Base-by-base conservation (phyloP, 202 grass and related monocot species). In the Bolboschoenoplectus hybrid region DNA sequence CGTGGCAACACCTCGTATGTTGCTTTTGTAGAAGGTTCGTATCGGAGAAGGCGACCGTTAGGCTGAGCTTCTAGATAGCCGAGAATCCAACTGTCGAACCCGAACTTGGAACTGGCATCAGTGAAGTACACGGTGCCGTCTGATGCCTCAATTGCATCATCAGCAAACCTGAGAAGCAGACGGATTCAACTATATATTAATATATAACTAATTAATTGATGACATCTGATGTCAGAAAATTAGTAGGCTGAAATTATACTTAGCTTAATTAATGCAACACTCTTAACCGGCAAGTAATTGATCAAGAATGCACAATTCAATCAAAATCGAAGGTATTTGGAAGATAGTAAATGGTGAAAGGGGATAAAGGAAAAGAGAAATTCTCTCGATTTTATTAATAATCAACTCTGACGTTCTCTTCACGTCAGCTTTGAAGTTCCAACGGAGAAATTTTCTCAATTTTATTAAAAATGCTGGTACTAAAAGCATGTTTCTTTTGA, bases 61-160 rank as follows among this genome's bases (percentile, higher is more conserved):
- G 83, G 81, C 40, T 52, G 65, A 44, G 87, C 46, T 85, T 97
- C 89, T 3, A 95, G 3, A 45, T 80, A 62, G 61, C 69, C 87
- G 20, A 92, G 87, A 83, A 82, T 32, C 88, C 87, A 95, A 40
- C 39, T 6, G 8, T 89, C 58, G n/a, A 92, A 73, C 64, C 80
- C 90, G 61, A 91, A 93, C 80, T 83, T 81, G 34, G 55, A 65
- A 87, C 92, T 95, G 10, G 81, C 86, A 70, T 95, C 95, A 77
- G 85, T 97, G 91, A 97, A 97, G 87, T 92, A 97, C 0, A 93
- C 47, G 34, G 67, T 91, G 80, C 92, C 92, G 47, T 97, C 92
- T 3, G 91, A 92, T 6, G 87, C 89, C 81, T 93, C 88, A 1
- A 93, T 55, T 12, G 77, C 88, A 1, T 91, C 92, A 52, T 97